Evolutionary conservation across 208 protist genomes (phyloP), one percentile per base, ranked within the genome.

Genomic region (Trypanosoma scelopori): DNA sequence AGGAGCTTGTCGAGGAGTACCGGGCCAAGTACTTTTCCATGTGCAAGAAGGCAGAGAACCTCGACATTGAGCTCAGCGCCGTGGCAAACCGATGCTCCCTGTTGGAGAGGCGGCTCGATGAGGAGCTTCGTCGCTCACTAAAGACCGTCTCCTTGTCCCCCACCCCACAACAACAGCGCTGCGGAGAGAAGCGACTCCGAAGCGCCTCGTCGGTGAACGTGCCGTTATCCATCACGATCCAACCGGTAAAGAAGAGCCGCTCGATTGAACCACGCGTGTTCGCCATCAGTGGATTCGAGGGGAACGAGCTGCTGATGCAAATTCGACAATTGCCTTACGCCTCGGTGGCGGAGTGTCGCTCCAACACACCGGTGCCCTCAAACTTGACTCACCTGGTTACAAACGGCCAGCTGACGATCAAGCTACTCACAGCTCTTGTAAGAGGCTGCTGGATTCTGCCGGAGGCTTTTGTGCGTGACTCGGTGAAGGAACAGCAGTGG

Each of bases 301-400:
- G 77, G 20, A 81, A 79, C 39, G 74, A 84, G 0, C 48, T 96
- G 7, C 37, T 92, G 4, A 42, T 61, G 4, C 61, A 78, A 18
- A 79, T 94, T 42, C 83, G 87, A 60, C 70, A 89, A 65, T 59
- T 96, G 20, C 87, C 86, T 11, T 79, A 89, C 46, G 84, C 87
- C 16, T 85, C 81, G 7, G 77, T 93, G 46, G 91, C 83, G n/a
- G 84, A 89, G 70, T 92, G 86, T 69, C 71, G 78, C 49, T 90
- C 87, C 13, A 94, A 96, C 79, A 67, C 79, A 65, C 85, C 87
- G 0, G 82, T 96, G 1, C 85, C 91, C 15, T 82, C 87, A 0
- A 90, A 92, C 56, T 64, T 96, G 39, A 96, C 91, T 3, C 91
- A 96, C 58, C 69, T 96, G 32, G 68, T 96, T 64, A 91, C 91